A percentile compares a stretch with the other conserved stretches of the same genome.
phyloP scores from a whole-genome alignment of 192 early-diverging fungal species.

The Linnemannia hyalina region DNA sequence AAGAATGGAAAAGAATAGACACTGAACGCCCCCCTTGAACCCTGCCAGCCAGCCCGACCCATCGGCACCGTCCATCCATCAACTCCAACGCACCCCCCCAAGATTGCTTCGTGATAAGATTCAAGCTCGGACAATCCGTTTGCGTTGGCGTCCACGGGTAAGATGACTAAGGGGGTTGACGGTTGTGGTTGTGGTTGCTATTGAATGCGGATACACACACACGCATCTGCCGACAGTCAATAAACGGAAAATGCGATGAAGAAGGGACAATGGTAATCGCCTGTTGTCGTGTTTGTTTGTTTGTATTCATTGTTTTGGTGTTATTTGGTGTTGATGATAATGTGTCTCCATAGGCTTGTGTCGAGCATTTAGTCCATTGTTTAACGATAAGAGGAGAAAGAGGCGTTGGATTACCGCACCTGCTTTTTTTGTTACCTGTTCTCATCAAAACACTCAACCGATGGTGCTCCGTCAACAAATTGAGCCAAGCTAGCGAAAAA shows the following conservation, averaged over 20 bases:
- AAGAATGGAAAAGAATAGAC: no score
- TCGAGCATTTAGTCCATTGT: not conserved
- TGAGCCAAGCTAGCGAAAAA: no score
- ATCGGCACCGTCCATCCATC: not conserved
- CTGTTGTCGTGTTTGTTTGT: not conserved
- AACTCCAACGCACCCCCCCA: not conserved
- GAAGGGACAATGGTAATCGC: not conserved
- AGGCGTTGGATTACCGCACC: not conserved
- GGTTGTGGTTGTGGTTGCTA: no score
- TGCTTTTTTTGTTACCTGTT: no score
- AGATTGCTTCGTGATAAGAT: slow-evolving; percentile 36
- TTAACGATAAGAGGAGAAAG: not conserved
- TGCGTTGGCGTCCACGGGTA: slow-evolving; percentile 8
- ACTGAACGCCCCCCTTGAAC: not conserved
- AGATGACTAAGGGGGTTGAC: slow-evolving; percentile 8
- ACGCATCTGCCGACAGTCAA: not conserved
- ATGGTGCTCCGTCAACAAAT: no score
- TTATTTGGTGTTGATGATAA: no score
- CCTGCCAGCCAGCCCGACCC: not conserved
- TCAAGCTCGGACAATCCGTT: not conserved
- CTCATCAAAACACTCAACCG: no score
- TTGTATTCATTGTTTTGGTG: not conserved
- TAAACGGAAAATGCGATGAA: not conserved
- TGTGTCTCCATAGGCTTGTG: not conserved
- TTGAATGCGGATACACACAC: not conserved